Evolutionary conservation across 1,139 yeast genomes (phyloP).

Genomic region (Sugiyamaella paludigena): DNA sequence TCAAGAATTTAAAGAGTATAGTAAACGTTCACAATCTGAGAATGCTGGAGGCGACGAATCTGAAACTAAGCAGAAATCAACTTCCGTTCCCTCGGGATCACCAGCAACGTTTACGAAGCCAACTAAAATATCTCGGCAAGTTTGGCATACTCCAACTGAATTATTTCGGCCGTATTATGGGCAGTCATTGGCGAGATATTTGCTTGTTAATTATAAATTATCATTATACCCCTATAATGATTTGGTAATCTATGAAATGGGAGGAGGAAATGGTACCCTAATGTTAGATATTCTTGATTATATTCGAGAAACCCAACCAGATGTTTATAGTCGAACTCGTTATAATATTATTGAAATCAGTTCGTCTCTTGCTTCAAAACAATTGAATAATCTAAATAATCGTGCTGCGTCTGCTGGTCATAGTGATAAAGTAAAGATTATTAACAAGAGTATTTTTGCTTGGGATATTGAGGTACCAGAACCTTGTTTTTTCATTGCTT

Average conservation of each 20-base stretch:
- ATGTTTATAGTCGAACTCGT: slow-evolving; percentile 62
- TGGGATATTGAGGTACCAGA: slow-evolving; percentile 65
- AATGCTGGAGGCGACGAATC: background rate
- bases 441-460: slow-evolving; percentile 71
- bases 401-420: slow-evolving; percentile 41
- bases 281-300: slow-evolving; percentile 76
- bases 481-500: slow-evolving; percentile 76
- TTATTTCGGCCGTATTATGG: slow-evolving; percentile 78
- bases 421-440: slow-evolving; percentile 57
- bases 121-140: slow-evolving; percentile 49
- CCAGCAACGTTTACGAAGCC: slow-evolving; percentile 12
- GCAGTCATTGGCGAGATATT: slow-evolving; percentile 73
- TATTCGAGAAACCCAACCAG: slow-evolving; percentile 63
- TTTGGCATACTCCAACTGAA: slow-evolving; percentile 93
- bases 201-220: slow-evolving; percentile 65
- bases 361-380: slow-evolving; percentile 63
- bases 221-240: slow-evolving; percentile 66
- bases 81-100: slow-evolving; percentile 1
- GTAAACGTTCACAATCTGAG: slow-evolving; percentile 33
- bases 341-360: slow-evolving; percentile 80
- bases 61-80: background rate
- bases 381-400: slow-evolving; percentile 37
- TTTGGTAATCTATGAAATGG: slow-evolving; percentile 77
- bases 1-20: slow-evolving; percentile 59
- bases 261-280: slow-evolving; percentile 87